phyloP scores from a whole-genome alignment of 2,329 filamentous ascomycete genomes.

The Magnaporthiopsis rhizophila region DNA sequence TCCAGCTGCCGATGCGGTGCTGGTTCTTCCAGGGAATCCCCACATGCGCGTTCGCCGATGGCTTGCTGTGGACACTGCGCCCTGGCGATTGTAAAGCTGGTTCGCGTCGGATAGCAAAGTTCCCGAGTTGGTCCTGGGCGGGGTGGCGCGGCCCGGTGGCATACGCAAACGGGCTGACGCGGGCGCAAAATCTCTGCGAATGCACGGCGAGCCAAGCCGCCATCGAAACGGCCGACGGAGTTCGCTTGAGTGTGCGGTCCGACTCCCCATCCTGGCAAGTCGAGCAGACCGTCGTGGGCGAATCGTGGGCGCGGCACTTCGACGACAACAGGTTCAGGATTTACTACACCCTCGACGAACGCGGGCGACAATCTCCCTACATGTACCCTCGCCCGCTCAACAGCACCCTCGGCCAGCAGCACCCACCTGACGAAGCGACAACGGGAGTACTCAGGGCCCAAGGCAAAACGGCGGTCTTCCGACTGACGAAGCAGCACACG shows the following conservation, averaged over 20 bases:
- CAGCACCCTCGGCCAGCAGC: too few relatives aligned
- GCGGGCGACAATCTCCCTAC: neutral
- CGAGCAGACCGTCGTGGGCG: neutral
- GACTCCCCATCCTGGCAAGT: conserved; percentile 1
- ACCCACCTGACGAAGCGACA: neutral
- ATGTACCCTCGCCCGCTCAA: neutral
- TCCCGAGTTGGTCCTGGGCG: conserved; percentile 11
- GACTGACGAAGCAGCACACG: conserved; percentile 2
- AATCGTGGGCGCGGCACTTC: conserved; percentile 6
- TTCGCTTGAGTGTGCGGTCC: neutral
- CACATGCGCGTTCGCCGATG: conserved; percentile 6
- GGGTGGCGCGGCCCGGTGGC: conserved; percentile 8
- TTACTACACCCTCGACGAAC: conserved; percentile 6
- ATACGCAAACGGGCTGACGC: neutral
- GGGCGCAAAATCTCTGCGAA: conserved; percentile 7
- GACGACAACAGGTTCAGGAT: conserved; percentile 4
- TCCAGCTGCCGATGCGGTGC: conserved; percentile 5
- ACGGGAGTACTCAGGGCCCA: neutral
- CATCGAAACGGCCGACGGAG: conserved; percentile 2
- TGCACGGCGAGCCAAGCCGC: conserved; percentile 8
- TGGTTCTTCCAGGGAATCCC: conserved; percentile 6
- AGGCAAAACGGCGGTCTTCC: conserved; percentile 1
- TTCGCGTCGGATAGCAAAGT: conserved; percentile 2
- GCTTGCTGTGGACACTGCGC: conserved; percentile 6
- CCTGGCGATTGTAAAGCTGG: neutral